These are phyloP conservation scores for Ceriops decandra DNA, from an alignment of 345 rosid genomes.

Conservation along the genomic window DNA sequence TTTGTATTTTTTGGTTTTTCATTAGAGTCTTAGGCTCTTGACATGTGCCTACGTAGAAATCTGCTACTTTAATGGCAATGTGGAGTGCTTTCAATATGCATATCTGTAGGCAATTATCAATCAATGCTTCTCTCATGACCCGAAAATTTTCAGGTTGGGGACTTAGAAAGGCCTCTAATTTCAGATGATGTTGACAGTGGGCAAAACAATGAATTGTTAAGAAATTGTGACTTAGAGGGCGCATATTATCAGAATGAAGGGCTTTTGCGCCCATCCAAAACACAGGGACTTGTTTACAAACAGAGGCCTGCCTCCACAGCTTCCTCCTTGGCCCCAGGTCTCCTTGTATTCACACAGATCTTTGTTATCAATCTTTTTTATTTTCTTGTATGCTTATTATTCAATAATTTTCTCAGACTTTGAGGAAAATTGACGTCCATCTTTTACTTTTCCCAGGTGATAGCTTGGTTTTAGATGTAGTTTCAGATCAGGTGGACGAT, in stretches of 20 bases:
- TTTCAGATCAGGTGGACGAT: slow-evolving; percentile 57
- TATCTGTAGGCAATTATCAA: neutral
- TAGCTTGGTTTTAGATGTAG: slow-evolving; percentile 57
- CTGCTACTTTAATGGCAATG: too few relatives aligned
- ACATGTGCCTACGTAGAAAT: too few relatives aligned
- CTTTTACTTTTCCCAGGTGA: slow-evolving; percentile 41
- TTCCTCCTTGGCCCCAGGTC: slow-evolving; percentile 48
- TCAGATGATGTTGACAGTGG: slow-evolving; percentile 45
- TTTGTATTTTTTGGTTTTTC: too few relatives aligned
- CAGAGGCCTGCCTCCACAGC: slow-evolving; percentile 57
- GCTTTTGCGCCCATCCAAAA: slow-evolving; percentile 46
- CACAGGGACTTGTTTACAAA: slow-evolving; percentile 58
- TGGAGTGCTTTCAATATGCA: too few relatives aligned
- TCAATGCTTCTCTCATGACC: slow-evolving; percentile 1
- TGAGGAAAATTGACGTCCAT: neutral
- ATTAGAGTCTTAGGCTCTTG: too few relatives aligned
- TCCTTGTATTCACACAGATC: neutral
- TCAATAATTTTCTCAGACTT: neutral
- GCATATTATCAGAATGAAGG: slow-evolving; percentile 62
- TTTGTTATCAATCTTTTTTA: neutral
- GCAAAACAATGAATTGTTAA: slow-evolving; percentile 48
- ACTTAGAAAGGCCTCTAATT: slow-evolving; percentile 73
- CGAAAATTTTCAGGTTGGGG: slow-evolving; percentile 46
- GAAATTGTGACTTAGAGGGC: slow-evolving; percentile 68
- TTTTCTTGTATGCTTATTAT: neutral